phyloP scores from a whole-genome alignment of 2,329 filamentous ascomycete species.

The Aspergillus candidus region DNA sequence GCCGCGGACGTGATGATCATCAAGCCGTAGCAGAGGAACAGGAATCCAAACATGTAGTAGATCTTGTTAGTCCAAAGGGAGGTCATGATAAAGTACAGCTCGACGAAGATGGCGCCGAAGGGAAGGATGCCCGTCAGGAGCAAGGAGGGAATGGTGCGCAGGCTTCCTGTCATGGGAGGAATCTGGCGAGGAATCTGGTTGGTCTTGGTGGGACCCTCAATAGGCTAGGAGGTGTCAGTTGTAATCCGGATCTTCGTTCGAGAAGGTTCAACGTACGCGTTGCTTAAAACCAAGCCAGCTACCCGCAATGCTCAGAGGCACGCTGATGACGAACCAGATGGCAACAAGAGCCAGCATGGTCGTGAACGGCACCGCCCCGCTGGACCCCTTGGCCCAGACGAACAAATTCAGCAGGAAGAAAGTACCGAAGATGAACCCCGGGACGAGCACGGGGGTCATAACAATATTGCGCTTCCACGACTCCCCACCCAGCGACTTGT shows the following conservation, averaged over 20 bases:
- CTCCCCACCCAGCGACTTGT: slow-evolving; percentile 90
- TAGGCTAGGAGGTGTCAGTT: slow-evolving; percentile 34
- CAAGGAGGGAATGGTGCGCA: slow-evolving; percentile 82
- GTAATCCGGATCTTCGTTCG: neutral
- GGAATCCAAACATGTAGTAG: slow-evolving; percentile 99
- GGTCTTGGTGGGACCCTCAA: slow-evolving; percentile 79
- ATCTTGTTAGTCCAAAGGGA: slow-evolving; percentile 98
- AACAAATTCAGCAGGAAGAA: slow-evolving; percentile 97
- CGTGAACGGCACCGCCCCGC: slow-evolving; percentile 88
- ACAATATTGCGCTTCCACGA: slow-evolving; percentile 91
- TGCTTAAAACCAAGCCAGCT: slow-evolving; percentile 91
- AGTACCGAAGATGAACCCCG: slow-evolving; percentile 72
- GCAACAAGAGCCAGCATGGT: slow-evolving; percentile 91
- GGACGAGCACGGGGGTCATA: slow-evolving; percentile 78
- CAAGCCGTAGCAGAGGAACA: slow-evolving; percentile 94
- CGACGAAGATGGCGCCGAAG: slow-evolving; percentile 94
- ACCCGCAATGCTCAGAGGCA: slow-evolving; percentile 81
- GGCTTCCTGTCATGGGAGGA: slow-evolving; percentile 73
- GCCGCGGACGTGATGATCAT: slow-evolving; percentile 95
- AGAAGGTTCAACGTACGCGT: slow-evolving; percentile 30
- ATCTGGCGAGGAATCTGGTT: slow-evolving; percentile 99
- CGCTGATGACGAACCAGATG: slow-evolving; percentile 96
- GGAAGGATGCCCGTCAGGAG: slow-evolving; percentile 86
- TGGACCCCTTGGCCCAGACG: slow-evolving; percentile 87
- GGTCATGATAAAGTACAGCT: slow-evolving; percentile 99